Evolutionary conservation across 2,329 filamentous ascomycete species (phyloP).

Genomic region (Delphinella strobiligena): DNA sequence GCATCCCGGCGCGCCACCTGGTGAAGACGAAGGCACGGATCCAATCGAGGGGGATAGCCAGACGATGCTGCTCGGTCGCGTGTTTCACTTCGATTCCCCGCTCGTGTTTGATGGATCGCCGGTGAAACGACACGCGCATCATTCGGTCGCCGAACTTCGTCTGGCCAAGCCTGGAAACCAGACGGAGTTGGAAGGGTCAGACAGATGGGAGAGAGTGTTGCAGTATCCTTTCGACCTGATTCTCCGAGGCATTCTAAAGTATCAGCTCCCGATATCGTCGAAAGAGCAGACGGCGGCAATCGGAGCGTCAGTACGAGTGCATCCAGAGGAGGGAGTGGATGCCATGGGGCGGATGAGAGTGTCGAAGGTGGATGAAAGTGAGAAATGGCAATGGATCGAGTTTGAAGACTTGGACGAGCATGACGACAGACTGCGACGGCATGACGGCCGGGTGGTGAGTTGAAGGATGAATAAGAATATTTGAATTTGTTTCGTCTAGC

Average conservation of each 20-base stretch:
- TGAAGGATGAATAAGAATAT: neutral
- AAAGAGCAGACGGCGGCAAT: constrained; percentile 40
- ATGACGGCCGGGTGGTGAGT: too few species aligned
- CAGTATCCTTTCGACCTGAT: constrained; percentile 90
- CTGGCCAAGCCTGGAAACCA: constrained; percentile 75
- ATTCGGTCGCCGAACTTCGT: constrained; percentile 72
- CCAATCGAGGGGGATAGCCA: constrained; percentile 50
- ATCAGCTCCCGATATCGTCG: constrained; percentile 51
- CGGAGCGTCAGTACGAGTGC: constrained; percentile 27
- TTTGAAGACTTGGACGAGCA: constrained; percentile 2
- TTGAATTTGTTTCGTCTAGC: too few species aligned
- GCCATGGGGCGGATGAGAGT: constrained; percentile 19
- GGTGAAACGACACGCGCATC: constrained; percentile 59
- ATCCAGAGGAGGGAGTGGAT: constrained; percentile 26
- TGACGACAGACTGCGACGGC: too few species aligned
- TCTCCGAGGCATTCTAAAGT: constrained; percentile 80
- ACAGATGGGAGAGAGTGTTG: constrained; percentile 81
- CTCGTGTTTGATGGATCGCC: constrained; percentile 84
- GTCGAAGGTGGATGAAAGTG: constrained; percentile 15
- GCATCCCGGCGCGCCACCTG: constrained; percentile 12
- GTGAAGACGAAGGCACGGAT: constrained; percentile 46
- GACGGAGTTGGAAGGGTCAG: constrained; percentile 67
- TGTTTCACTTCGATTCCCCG: constrained; percentile 76
- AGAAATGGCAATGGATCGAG: constrained; percentile 21
- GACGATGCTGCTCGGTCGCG: constrained; percentile 84